Evolutionary conservation across 108 stramenopile genomes (phyloP).

Genomic region (Pseudonitzschia multiseries): DNA sequence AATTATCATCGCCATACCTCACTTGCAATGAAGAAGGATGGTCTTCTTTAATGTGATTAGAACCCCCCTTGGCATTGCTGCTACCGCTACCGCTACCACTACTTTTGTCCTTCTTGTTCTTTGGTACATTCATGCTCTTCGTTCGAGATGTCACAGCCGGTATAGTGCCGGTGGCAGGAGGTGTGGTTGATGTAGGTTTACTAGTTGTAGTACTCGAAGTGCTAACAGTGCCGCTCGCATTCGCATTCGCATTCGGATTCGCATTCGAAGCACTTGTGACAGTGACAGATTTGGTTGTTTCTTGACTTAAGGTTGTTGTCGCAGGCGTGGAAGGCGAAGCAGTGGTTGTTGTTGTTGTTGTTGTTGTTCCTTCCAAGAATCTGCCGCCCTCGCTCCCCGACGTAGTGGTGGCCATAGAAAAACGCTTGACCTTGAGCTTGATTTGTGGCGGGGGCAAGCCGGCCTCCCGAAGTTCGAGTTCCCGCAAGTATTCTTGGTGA

Average conservation of each 20-base stretch:
- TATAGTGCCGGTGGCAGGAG: neutral
- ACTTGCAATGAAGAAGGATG: no score
- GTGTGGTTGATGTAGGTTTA: neutral
- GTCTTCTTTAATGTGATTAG: no score
- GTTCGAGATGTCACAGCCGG: no score
- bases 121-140: neutral
- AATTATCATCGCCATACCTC: neutral
- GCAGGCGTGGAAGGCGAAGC: neutral
- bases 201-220: neutral
- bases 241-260: no score
- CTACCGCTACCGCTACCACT: no score
- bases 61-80: no score
- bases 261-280: no score
- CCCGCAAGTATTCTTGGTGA: conserved; percentile 19
- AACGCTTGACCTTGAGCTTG: conserved; percentile 27
- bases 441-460: conserved; percentile 24
- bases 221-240: neutral
- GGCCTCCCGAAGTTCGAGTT: conserved; percentile 5
- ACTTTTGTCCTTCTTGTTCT: neutral
- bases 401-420: conserved; percentile 7
- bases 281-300: no score
- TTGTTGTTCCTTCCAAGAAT: neutral
- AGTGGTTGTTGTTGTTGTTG: neutral
- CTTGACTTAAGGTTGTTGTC: neutral
- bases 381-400: neutral